Percentiles rank a stretch among this genome's conserved stretches.
phyloP scores from a whole-genome alignment of 192 early-diverging fungal species.

The Pilobolus umbonatus region DNA sequence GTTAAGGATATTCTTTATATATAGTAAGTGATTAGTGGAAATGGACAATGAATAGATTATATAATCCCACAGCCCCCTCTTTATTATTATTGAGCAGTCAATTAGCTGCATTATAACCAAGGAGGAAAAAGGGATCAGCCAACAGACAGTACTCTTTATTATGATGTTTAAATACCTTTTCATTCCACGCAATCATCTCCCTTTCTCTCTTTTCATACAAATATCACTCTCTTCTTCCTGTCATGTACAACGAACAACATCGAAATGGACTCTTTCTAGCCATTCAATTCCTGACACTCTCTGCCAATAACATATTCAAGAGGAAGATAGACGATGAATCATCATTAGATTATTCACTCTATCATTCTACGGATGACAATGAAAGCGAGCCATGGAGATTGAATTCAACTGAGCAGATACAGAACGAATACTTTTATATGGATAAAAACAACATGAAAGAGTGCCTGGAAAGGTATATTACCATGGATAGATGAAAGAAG shows the following conservation, averaged over 20 bases:
- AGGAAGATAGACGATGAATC: constrained; percentile 5
- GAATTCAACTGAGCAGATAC: neutral
- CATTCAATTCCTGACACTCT: constrained; percentile 2
- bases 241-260: neutral
- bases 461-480: constrained; percentile 4
- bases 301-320: constrained; percentile 8
- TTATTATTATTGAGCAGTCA: too few relatives aligned
- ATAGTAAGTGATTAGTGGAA: too few relatives aligned
- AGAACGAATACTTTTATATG: constrained; percentile 2
- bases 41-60: too few relatives aligned
- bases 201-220: neutral
- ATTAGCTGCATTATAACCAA: too few relatives aligned
- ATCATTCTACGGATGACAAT: neutral
- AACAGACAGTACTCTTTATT: too few relatives aligned
- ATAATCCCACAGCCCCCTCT: too few relatives aligned
- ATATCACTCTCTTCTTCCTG: neutral
- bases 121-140: too few relatives aligned
- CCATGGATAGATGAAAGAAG: neutral
- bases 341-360: constrained; percentile 6
- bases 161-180: neutral
- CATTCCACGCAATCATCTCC: too few relatives aligned
- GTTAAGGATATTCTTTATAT: too few relatives aligned
- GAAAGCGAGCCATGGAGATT: constrained; percentile 6
- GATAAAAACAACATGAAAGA: neutral
- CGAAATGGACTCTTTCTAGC: constrained; percentile 1